Percentiles rank a stretch among this genome's conserved stretches.
Conservation (phyloP, 2,329 filamentous ascomycete species). For the Pseudomassariella vexata region DNA sequence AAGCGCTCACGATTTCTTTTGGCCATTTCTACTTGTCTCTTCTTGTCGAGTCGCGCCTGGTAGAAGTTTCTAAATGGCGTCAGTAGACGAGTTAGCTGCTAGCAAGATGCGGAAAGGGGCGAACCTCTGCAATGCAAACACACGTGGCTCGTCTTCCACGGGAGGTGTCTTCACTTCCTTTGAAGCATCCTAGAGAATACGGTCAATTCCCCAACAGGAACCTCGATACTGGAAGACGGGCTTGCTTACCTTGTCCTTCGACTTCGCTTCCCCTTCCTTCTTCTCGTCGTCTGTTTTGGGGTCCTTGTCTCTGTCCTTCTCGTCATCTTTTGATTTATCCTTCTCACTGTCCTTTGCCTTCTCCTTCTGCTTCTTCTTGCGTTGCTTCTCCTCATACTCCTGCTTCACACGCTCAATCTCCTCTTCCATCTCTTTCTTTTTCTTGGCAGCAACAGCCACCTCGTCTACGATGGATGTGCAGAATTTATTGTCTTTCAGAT, state of each 20-base stretch:
- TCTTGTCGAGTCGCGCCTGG: conserved; percentile 74
- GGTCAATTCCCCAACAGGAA: too few species aligned
- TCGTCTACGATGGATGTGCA: conserved; percentile 69
- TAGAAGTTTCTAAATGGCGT: conserved; percentile 66
- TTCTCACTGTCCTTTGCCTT: conserved; percentile 50
- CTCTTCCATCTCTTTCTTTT: conserved; percentile 56
- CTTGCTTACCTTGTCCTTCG: conserved; percentile 21
- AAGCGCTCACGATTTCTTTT: conserved; percentile 77
- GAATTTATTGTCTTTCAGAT: conserved; percentile 79
- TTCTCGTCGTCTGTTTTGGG: conserved; percentile 29
- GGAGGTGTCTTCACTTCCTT: conserved; percentile 28
- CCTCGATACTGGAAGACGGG: neutral
- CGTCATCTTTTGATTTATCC: conserved; percentile 38
- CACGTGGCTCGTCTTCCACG: conserved; percentile 63
- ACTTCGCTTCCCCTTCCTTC: conserved; percentile 22
- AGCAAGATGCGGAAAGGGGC: neutral
- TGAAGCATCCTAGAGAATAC: conserved; percentile 4
- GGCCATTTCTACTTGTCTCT: conserved; percentile 70
- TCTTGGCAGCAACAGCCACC: conserved; percentile 57
- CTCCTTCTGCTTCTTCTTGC: conserved; percentile 63
- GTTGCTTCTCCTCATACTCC: conserved; percentile 70
- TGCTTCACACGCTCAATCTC: conserved; percentile 64
- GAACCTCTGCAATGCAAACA: conserved; percentile 80
- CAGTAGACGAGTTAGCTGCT: conserved; percentile 8
- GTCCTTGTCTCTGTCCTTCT: conserved; percentile 40